A percentile compares a stretch with the other conserved stretches of the same genome.
Conservation (phyloP, 352 stramenopile species). For the Pythium phragmiticola region DNA sequence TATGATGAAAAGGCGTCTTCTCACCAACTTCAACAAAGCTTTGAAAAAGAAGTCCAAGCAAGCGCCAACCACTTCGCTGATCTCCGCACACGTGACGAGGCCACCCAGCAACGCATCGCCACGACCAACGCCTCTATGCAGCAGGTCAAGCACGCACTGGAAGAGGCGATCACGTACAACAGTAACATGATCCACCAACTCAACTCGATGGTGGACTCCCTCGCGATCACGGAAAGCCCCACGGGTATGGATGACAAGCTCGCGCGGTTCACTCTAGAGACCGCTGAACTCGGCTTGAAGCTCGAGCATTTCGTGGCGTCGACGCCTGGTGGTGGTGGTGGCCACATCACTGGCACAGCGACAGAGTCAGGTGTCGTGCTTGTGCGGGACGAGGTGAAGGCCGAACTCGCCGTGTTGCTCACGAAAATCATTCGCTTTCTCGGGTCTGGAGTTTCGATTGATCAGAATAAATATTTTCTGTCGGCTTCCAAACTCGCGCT, state of each 20-base stretch:
- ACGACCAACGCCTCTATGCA: slow-evolving; percentile 27
- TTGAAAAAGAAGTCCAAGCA: slow-evolving; percentile 35
- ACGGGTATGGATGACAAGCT: slow-evolving; percentile 66
- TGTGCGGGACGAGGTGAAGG: slow-evolving; percentile 30
- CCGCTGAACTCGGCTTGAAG: slow-evolving; percentile 50
- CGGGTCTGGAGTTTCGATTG: slow-evolving; percentile 49
- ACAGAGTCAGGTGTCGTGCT: slow-evolving; percentile 10
- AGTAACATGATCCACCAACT: slow-evolving; percentile 66
- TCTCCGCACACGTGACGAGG: slow-evolving; percentile 29
- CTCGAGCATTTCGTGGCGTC: slow-evolving; percentile 42
- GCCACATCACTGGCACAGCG: background rate
- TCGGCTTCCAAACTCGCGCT: slow-evolving; percentile 21
- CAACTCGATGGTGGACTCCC: slow-evolving; percentile 59
- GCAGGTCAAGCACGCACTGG: slow-evolving; percentile 33
- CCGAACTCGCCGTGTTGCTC: slow-evolving; percentile 44
- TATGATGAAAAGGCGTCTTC: slow-evolving; percentile 34
- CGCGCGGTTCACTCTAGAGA: slow-evolving; percentile 41
- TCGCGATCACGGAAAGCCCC: slow-evolving; percentile 54
- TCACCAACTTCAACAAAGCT: slow-evolving; percentile 23
- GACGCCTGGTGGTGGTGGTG: slow-evolving; percentile 7
- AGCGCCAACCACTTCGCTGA: slow-evolving; percentile 31
- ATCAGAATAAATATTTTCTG: slow-evolving; percentile 67
- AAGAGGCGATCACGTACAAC: slow-evolving; percentile 49
- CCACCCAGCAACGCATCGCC: slow-evolving; percentile 33
- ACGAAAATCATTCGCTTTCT: slow-evolving; percentile 61